Evolutionary conservation across 192 early-diverging fungal genomes (phyloP).

Genomic region (Geranomyces variabilis): DNA sequence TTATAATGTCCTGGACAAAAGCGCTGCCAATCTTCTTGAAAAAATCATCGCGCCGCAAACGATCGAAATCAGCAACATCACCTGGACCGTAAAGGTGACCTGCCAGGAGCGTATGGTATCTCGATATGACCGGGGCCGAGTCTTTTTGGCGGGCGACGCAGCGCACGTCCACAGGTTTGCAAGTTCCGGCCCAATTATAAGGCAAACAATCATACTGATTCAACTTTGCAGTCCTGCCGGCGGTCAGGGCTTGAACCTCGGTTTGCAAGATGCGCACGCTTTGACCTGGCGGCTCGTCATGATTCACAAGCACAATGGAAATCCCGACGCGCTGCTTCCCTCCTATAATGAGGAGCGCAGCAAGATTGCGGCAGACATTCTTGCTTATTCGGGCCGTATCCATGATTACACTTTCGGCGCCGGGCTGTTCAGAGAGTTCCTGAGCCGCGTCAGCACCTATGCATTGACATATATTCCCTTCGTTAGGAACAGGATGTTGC

Average conservation of each 20-base stretch:
- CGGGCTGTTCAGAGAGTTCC: neutral
- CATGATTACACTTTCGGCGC: neutral
- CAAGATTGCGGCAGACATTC: neutral
- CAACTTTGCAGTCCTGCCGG: neutral
- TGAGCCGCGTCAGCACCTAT: neutral
- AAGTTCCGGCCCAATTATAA: neutral
- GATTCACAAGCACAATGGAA: neutral
- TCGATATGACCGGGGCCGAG: neutral
- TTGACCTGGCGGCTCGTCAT: neutral
- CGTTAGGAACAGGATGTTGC: neutral
- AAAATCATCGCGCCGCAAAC: neutral
- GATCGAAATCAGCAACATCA: neutral
- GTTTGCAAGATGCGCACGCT: neutral
- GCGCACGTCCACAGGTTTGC: conserved; percentile 8
- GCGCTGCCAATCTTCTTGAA: neutral
- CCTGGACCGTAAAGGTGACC: neutral
- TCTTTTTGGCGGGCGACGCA: neutral
- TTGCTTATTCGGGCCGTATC: neutral
- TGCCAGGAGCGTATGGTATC: neutral
- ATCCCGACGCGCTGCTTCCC: neutral
- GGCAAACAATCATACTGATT: neutral
- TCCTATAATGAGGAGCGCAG: neutral
- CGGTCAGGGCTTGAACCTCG: neutral
- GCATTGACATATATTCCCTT: neutral
- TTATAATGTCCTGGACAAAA: no score